phyloP scores from a whole-genome alignment of 139 green algal species.

The Volvox reticuliferus region DNA sequence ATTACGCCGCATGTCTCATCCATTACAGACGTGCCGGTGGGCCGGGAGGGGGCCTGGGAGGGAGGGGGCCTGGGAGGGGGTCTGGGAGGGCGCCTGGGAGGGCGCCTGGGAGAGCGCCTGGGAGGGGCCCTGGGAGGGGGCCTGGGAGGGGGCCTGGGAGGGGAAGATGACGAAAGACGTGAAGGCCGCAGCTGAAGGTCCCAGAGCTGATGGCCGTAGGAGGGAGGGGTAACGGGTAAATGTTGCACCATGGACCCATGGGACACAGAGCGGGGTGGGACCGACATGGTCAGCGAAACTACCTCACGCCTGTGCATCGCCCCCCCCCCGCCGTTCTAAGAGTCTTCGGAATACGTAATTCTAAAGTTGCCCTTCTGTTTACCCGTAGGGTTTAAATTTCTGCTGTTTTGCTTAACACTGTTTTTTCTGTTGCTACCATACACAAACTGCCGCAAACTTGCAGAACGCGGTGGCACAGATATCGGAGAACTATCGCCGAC shows the following conservation, averaged over 20 bases:
- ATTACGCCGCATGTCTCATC: slow-evolving; percentile 77
- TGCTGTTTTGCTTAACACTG: too few species aligned
- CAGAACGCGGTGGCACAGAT: slow-evolving; percentile 38
- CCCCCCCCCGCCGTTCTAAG: neutral
- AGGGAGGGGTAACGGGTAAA: too few species aligned
- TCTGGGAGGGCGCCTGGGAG: neutral
- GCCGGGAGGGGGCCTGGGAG: neutral
- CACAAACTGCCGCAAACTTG: too few species aligned
- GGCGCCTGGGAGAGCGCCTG: neutral
- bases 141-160: too few species aligned
- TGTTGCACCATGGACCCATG: too few species aligned
- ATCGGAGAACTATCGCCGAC: slow-evolving; percentile 19
- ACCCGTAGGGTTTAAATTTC: too few species aligned
- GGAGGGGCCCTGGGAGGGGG: too few species aligned
- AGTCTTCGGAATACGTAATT: neutral
- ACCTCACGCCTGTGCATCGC: too few species aligned
- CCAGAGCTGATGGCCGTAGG: neutral
- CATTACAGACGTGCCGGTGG: slow-evolving; percentile 67
- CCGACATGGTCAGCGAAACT: too few species aligned
- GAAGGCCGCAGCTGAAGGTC: neutral
- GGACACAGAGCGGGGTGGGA: too few species aligned
- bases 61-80: neutral
- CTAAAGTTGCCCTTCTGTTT: neutral
- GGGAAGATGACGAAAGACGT: neutral
- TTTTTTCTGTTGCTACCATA: too few species aligned